These are phyloP conservation scores for Ambrosia artemisiifolia DNA, from an alignment of 129 eudicot genomes.

Conservation along the genomic window DNA sequence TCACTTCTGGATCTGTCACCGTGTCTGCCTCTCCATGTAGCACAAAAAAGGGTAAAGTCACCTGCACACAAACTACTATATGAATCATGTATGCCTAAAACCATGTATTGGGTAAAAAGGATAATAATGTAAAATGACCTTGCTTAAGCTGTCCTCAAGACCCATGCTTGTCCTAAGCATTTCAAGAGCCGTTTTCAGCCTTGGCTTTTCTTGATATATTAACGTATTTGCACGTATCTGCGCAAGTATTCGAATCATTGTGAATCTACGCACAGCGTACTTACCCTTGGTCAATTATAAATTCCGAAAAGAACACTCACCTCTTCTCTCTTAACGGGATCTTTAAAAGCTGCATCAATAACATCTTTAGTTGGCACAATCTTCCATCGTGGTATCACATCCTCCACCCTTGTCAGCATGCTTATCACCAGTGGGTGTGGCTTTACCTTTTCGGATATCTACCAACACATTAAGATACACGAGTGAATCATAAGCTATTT, in stretches of 20 bases:
- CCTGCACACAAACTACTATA: constrained; percentile 40
- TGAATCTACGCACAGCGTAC: not conserved
- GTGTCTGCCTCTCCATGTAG: constrained; percentile 92
- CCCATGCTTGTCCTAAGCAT: constrained; percentile 96
- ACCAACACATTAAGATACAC: not conserved
- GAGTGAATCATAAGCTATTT: not conserved
- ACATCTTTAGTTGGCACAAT: constrained; percentile 94
- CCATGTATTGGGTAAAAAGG: not conserved
- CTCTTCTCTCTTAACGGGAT: constrained; percentile 85
- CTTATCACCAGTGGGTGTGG: constrained; percentile 88
- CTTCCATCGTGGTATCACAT: constrained; percentile 95
- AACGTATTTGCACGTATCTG: constrained; percentile 83
- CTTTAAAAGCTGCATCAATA: constrained; percentile 92
- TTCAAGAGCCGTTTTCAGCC: constrained; percentile 95
- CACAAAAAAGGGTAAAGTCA: constrained; percentile 80
- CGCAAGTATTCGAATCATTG: constrained; percentile 7
- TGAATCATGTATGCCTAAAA: not conserved
- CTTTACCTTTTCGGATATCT: constrained; percentile 99
- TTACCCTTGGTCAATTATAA: constrained; percentile 6
- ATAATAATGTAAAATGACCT: constrained; percentile 41
- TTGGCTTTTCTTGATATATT: constrained; percentile 85
- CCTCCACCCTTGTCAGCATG: constrained; percentile 75
- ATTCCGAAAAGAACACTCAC: constrained; percentile 25
- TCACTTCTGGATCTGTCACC: constrained; percentile 96
- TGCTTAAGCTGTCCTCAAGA: constrained; percentile 77